These are phyloP conservation scores for Wickerhamiella azymoides DNA, from an alignment of 805 yeast genomes.

Conservation along the genomic window DNA sequence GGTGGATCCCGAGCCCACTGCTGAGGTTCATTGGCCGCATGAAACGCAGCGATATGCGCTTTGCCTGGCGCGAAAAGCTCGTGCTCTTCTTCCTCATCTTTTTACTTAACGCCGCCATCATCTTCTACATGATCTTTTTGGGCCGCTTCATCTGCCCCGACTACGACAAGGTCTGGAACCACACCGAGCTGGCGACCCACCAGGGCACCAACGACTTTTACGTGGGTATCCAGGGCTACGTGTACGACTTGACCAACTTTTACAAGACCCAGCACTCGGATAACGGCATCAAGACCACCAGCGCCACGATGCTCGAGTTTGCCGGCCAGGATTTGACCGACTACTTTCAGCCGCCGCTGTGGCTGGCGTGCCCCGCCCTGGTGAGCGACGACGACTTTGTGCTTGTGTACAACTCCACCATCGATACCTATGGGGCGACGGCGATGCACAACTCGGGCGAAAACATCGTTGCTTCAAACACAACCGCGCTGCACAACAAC, in stretches of 20 bases:
- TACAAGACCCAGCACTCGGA: constrained; percentile 31
- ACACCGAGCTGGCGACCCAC: constrained; percentile 24
- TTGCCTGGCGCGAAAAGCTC: constrained; percentile 32
- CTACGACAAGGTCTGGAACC: constrained; percentile 30
- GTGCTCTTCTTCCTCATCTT: constrained; percentile 26
- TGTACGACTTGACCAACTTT: constrained; percentile 30
- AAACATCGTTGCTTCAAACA: constrained; percentile 17
- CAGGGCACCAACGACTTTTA: constrained; percentile 27
- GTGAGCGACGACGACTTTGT: constrained; percentile 23
- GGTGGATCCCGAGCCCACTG: constrained; percentile 30
- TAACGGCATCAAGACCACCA: constrained; percentile 23
- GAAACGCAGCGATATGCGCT: constrained; percentile 29
- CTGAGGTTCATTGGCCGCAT: constrained; percentile 26
- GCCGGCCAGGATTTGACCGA: constrained; percentile 29
- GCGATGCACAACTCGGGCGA: constrained; percentile 27
- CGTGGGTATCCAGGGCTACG: constrained; percentile 29
- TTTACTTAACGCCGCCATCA: constrained; percentile 26
- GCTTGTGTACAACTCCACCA: constrained; percentile 23
- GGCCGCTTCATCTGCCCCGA: constrained; percentile 30
- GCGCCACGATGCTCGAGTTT: constrained; percentile 24
- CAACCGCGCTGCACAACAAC: constrained; percentile 24
- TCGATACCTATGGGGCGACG: constrained; percentile 15
- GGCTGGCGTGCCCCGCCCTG: constrained; percentile 28
- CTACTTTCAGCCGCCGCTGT: constrained; percentile 30
- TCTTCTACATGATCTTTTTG: constrained; percentile 31